Evolutionary conservation across 2,329 filamentous ascomycete genomes (phyloP), one percentile per base, ranked within the genome.

Genomic region (Pseudodiploospora longispora): DNA sequence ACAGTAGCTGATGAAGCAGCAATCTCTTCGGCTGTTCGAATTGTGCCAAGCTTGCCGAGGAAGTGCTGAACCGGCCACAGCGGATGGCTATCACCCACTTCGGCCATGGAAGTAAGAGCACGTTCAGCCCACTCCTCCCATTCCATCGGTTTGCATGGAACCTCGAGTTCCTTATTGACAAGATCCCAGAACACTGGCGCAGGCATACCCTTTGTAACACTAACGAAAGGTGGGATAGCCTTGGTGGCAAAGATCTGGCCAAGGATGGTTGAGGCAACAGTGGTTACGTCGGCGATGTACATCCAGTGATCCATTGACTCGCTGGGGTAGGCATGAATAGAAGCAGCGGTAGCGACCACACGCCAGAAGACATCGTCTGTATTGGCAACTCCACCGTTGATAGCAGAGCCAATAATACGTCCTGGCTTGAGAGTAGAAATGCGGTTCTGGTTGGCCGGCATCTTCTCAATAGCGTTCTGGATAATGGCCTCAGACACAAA

Each of bases 61-160:
- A 58, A 57, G 31, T 50, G 48, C 33, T 57, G 53, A 7, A 58
- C 54, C 1, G 56, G 47, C 53, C 54, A 58, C 5, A 58, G 31
- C 6, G 51, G 52, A 38, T 58, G 56, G 3, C 27, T 41, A 4
- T 55, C 42, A 0, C 52, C 51, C 3, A 45, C 39, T 4, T 32
- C 10, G 4, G 49, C 38, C 7, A 53, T 46, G 2, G 46, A 30
- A 7, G 32, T 47, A 12, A 47, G 6, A 4, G 44, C 46, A 6
- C 30, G 34, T n/a, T 46, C 32, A 3, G 37, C 35, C 54, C 54
- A 56, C 1, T 49, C 47, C 3, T 46, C 33, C 50, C 50, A 54
- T 1, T 42, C 31, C 4, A 40, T 6, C 5, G 51, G 44, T 27
- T 29, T 12, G 42, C 51, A 52, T 8, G 46, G 31, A 7, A 39